Percentiles rank a stretch among this genome's conserved stretches.
phyloP scores from a whole-genome alignment of 148 eudicot genomes.

The Suaeda aralocaspica region DNA sequence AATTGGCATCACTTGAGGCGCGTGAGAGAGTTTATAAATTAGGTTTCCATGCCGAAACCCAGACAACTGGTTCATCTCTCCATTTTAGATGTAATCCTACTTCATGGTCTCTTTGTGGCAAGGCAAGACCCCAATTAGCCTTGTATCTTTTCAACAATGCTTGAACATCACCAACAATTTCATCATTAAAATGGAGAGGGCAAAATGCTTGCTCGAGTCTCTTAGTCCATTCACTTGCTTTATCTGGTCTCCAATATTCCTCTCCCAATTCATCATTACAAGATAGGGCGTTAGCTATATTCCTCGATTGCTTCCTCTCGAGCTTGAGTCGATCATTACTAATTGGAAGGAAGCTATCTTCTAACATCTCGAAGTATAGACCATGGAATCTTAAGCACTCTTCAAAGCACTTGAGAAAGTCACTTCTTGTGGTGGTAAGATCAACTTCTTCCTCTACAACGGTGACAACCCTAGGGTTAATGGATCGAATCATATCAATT shows the following conservation, averaged over 20 bases:
- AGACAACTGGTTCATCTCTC: slow-evolving; percentile 25
- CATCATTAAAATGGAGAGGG: slow-evolving; percentile 22
- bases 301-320: slow-evolving; percentile 22
- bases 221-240: slow-evolving; percentile 25
- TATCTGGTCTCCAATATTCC: slow-evolving; percentile 16
- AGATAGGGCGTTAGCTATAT: slow-evolving; percentile 18
- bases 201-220: slow-evolving; percentile 17
- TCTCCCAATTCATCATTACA: slow-evolving; percentile 15
- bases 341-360: slow-evolving; percentile 24
- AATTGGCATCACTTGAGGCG: background rate
- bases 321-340: slow-evolving; percentile 26
- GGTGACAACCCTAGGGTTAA: slow-evolving; percentile 22
- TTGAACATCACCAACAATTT: slow-evolving; percentile 29
- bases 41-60: slow-evolving; percentile 33
- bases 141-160: slow-evolving; percentile 31
- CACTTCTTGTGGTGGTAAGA: slow-evolving; percentile 22
- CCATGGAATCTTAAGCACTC: slow-evolving; percentile 25
- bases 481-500: slow-evolving; percentile 22
- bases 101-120: slow-evolving; percentile 22
- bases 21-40: background rate
- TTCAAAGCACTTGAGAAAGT: slow-evolving; percentile 25
- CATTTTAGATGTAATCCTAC: slow-evolving; percentile 28
- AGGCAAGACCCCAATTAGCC: slow-evolving; percentile 15
- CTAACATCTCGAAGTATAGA: slow-evolving; percentile 31
- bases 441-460: slow-evolving; percentile 33